phyloP scores from a whole-genome alignment of 2,329 filamentous ascomycete species.

The Pseudogymnoascus sp. region DNA sequence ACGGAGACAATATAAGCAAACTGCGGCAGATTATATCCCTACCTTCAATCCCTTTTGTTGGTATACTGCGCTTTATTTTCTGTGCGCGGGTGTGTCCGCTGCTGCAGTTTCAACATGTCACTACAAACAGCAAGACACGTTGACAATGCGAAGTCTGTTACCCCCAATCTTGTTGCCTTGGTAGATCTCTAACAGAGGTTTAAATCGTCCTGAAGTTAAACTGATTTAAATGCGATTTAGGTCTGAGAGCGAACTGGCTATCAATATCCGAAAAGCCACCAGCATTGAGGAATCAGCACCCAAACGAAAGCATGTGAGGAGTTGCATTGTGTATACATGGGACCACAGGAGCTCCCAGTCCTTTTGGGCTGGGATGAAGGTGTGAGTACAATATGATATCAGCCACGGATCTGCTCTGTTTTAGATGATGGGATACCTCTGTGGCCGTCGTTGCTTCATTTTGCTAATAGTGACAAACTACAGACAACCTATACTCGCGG shows the following conservation, averaged over 20 bases:
- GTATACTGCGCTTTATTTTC: background rate
- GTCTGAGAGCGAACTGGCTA: constrained; percentile 61
- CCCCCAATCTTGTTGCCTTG: background rate
- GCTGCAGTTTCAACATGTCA: constrained; percentile 9
- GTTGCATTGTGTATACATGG: constrained; percentile 98
- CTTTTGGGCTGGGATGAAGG: constrained; percentile 98
- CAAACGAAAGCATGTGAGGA: constrained; percentile 89
- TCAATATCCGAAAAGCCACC: constrained; percentile 66
- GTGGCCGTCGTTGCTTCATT: background rate
- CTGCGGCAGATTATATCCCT: background rate
- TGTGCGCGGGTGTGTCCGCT: constrained; percentile 2
- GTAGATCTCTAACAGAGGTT: background rate
- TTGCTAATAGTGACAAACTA: constrained; percentile 15
- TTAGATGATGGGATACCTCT: background rate
- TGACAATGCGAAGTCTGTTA: constrained; percentile 10
- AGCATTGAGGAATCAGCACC: constrained; percentile 62
- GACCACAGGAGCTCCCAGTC: constrained; percentile 92
- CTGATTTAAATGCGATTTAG: constrained; percentile 34
- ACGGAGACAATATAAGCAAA: background rate
- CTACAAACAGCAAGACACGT: constrained; percentile 12
- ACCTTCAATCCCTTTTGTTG: background rate
- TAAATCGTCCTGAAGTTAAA: background rate
- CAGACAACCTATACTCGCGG: constrained; percentile 93
- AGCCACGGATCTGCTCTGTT: background rate
- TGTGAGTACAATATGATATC: constrained; percentile 51